phyloP scores from a whole-genome alignment of 495 filamentous ascomycete species.

The Acidiella bohemica region DNA sequence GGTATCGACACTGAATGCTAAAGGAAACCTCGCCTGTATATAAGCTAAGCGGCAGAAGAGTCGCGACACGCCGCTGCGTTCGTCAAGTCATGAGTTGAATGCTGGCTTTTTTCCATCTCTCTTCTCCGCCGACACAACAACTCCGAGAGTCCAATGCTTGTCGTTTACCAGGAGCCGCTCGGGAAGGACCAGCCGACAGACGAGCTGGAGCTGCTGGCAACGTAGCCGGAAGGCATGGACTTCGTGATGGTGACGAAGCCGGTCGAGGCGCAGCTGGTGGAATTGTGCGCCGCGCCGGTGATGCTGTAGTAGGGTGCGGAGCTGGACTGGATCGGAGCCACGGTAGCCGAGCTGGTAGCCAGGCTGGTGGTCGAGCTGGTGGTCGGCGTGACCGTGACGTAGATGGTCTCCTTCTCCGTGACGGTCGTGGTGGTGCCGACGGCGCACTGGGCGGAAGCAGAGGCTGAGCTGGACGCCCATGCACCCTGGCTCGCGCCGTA shows the following conservation, averaged over 20 bases:
- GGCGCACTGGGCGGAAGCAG: constrained; percentile 1
- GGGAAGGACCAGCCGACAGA: no score
- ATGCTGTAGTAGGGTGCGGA: constrained; percentile 10
- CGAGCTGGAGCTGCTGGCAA: background rate
- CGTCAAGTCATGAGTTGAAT: no score
- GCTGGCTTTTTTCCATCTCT: no score
- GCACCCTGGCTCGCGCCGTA: background rate
- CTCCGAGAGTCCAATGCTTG: no score
- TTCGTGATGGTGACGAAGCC: constrained; percentile 15
- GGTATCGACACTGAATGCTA: no score
- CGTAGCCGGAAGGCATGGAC: constrained; percentile 4
- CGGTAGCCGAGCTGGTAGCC: no score
- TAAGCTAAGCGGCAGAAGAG: no score
- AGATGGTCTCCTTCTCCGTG: constrained; percentile 14
- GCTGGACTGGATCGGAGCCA: constrained; percentile 7
- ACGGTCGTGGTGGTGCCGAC: constrained; percentile 9
- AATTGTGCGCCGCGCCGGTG: background rate
- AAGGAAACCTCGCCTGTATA: no score
- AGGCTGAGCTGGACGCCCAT: background rate
- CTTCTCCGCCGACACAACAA: no score
- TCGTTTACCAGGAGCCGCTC: no score
- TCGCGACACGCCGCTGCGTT: no score
- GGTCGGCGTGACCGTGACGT: constrained; percentile 1
- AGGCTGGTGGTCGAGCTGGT: constrained; percentile 4
- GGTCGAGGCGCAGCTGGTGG: constrained; percentile 7